Evolutionary conservation across 371 early-diverging fungal genomes (phyloP).

Genomic region (Nosema granulosis): DNA sequence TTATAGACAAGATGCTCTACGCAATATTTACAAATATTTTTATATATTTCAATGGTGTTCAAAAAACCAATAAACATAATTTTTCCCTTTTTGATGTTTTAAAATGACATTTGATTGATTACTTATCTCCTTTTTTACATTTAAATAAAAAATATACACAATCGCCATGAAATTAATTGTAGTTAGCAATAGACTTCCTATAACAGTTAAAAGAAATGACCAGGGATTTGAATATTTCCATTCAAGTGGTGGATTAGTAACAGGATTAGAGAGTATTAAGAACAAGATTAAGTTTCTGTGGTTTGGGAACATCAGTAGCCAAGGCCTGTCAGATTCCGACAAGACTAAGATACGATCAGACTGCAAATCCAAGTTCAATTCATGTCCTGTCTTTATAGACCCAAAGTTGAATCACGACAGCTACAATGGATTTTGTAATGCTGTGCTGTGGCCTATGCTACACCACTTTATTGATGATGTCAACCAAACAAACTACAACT

Average conservation of each 20-base stretch:
- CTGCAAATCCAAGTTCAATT: constrained; percentile 75
- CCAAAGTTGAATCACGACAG: constrained; percentile 87
- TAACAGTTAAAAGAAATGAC: constrained; percentile 77
- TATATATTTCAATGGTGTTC: too few relatives aligned
- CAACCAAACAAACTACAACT: constrained; percentile 78
- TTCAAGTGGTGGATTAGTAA: constrained; percentile 91
- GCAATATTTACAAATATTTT: too few relatives aligned
- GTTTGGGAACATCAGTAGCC: constrained; percentile 92
- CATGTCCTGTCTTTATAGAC: constrained; percentile 87
- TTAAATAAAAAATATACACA: constrained; percentile 1
- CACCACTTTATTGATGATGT: constrained; percentile 95
- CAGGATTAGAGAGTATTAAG: constrained; percentile 84
- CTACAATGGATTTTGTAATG: constrained; percentile 96
- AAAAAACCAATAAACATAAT: too few relatives aligned
- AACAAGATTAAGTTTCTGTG: constrained; percentile 88
- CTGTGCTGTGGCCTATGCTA: constrained; percentile 88
- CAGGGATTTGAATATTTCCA: constrained; percentile 72
- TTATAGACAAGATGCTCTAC: too few relatives aligned
- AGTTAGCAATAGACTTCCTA: constrained; percentile 96
- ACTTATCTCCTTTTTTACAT: constrained; percentile 9
- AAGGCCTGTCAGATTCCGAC: constrained; percentile 78
- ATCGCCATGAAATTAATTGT: constrained; percentile 73
- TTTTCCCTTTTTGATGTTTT: background rate
- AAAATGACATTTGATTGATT: background rate
- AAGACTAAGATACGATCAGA: constrained; percentile 72